Conservation (phyloP, 257 asterid genomes). For the Sherardia arvensis region DNA sequence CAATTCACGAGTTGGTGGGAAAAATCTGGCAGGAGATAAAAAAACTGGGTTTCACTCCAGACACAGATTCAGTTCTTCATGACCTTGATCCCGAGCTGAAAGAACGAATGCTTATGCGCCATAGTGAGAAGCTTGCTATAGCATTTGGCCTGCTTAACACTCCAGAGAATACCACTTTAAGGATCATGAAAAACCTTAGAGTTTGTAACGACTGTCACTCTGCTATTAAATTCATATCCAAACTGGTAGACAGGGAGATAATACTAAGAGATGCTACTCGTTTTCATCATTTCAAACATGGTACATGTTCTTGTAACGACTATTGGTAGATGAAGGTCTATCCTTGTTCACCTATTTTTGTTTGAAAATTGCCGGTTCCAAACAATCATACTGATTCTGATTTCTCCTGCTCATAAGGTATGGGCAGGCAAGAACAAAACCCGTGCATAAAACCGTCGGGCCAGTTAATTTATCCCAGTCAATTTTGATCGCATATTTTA, state of each 20-base stretch:
- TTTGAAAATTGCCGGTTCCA: background rate
- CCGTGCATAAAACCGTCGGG: no score
- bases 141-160: conserved; percentile 64
- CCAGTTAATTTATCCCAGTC: no score
- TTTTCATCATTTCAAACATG: conserved; percentile 74
- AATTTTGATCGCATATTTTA: no score
- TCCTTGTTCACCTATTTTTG: background rate
- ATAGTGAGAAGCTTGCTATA: conserved; percentile 89
- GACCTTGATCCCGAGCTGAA: conserved; percentile 74
- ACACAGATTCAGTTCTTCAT: conserved; percentile 58
- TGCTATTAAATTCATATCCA: conserved; percentile 65
- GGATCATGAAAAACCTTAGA: conserved; percentile 90
- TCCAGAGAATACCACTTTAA: conserved; percentile 52
- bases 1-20: conserved; percentile 35
- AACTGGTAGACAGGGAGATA: conserved; percentile 52
- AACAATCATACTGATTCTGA: background rate
- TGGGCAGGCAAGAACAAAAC: no score
- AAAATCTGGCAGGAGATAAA: conserved; percentile 76
- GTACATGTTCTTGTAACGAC: conserved; percentile 69
- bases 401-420: no score
- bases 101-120: conserved; percentile 72
- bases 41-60: conserved; percentile 72
- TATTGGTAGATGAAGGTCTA: conserved; percentile 40
- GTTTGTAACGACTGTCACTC: conserved; percentile 85
- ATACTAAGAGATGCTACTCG: conserved; percentile 71